Percentiles rank a stretch among this genome's conserved stretches.
Conservation (phyloP, 768 basidiomycete species). For the Kwoniella bestiolae region DNA sequence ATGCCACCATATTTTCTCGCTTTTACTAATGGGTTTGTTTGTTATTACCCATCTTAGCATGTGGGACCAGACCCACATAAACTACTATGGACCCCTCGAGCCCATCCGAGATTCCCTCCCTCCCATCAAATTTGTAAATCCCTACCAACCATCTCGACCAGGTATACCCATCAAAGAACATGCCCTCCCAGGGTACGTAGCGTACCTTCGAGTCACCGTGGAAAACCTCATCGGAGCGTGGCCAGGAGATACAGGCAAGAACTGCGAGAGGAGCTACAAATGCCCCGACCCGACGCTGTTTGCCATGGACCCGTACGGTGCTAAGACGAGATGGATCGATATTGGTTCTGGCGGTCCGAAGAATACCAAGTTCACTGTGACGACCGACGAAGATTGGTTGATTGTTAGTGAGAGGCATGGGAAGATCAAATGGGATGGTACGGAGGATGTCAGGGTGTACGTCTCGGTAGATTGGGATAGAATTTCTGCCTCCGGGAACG, state of each 20-base stretch:
- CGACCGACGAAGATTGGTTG: constrained; percentile 65
- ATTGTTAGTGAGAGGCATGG: constrained; percentile 62
- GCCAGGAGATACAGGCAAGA: constrained; percentile 70
- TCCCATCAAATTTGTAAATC: constrained; percentile 40
- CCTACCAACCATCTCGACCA: constrained; percentile 66
- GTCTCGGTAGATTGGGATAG: constrained; percentile 67
- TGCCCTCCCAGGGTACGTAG: constrained; percentile 63
- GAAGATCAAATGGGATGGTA: constrained; percentile 59
- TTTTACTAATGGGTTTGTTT: neutral
- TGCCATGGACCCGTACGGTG: constrained; percentile 66
- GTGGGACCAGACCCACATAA: constrained; percentile 39
- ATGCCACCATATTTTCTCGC: no score
- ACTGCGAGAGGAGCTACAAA: constrained; percentile 61
- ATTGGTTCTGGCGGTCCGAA: constrained; percentile 67
- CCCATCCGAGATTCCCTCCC: constrained; percentile 67
- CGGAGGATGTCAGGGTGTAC: constrained; percentile 65
- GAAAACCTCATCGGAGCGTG: constrained; percentile 69
- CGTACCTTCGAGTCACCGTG: constrained; percentile 68
- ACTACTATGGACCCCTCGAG: constrained; percentile 61
- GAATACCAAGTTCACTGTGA: constrained; percentile 65
- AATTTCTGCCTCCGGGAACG: constrained; percentile 19
- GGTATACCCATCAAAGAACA: constrained; percentile 57
- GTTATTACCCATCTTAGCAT: constrained; percentile 2
- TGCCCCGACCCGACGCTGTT: constrained; percentile 59
- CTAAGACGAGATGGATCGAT: constrained; percentile 67